Conservation (phyloP, 2,329 filamentous ascomycete species). For the Colletotrichum sp. region DNA sequence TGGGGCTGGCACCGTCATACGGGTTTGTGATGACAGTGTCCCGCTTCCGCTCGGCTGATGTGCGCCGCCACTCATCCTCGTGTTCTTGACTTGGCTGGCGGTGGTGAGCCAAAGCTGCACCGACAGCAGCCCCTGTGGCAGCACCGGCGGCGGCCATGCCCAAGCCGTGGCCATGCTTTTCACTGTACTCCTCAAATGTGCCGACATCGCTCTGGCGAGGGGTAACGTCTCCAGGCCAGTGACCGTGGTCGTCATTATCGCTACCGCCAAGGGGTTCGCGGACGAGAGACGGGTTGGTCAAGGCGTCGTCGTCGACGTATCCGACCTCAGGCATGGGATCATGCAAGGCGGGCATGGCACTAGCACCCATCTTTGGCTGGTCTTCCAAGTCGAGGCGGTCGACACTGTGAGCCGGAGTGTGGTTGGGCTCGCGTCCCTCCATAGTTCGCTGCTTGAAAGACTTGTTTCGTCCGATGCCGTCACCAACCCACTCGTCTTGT, state of each 20-base stretch:
- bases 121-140: constrained; percentile 56
- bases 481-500: constrained; percentile 42
- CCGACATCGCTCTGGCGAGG: constrained; percentile 35
- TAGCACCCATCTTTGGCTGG: constrained; percentile 66
- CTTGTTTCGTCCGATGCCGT: constrained; percentile 62
- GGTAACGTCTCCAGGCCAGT: constrained; percentile 32
- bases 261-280: constrained; percentile 71
- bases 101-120: constrained; percentile 51
- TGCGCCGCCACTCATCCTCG: constrained; percentile 69
- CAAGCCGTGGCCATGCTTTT: constrained; percentile 33
- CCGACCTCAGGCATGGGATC: constrained; percentile 81
- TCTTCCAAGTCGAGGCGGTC: constrained; percentile 61
- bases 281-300: constrained; percentile 85
- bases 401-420: constrained; percentile 63
- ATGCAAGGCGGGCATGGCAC: constrained; percentile 69
- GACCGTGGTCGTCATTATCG: constrained; percentile 28
- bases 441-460: constrained; percentile 71
- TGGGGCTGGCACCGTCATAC: constrained; percentile 68
- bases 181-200: constrained; percentile 30
- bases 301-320: constrained; percentile 70
- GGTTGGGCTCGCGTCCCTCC: constrained; percentile 58
- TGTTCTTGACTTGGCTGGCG: constrained; percentile 61
- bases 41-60: constrained; percentile 66
- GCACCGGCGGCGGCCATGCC: constrained; percentile 57
- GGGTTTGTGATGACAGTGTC: constrained; percentile 72